These are phyloP conservation scores for Ophiocordyceps camponoti-saundersi DNA, from an alignment of 2,329 filamentous ascomycete genomes.

Conservation along the genomic window DNA sequence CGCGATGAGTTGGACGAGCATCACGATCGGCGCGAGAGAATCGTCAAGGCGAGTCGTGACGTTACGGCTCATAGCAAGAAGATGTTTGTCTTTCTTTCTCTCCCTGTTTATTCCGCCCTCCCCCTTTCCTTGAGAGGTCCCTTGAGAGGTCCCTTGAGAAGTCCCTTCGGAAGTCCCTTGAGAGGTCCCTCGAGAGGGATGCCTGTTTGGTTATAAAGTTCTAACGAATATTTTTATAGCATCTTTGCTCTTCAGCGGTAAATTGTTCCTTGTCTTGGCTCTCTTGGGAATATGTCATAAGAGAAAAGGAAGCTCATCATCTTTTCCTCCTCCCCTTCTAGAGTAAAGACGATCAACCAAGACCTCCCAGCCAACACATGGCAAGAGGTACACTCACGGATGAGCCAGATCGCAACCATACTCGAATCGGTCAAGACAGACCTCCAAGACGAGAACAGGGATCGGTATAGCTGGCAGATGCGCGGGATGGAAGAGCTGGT, in stretches of 20 bases:
- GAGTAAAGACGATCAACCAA: constrained; percentile 34
- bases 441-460: constrained; percentile 59
- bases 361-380: constrained; percentile 51
- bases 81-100: constrained; percentile 42
- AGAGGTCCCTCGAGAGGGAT: too few species aligned
- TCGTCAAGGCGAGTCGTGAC: constrained; percentile 82
- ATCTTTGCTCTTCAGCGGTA: constrained; percentile 24
- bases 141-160: too few species aligned
- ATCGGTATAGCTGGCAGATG: constrained; percentile 67
- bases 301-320: constrained; percentile 27
- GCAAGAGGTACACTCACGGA: constrained; percentile 52
- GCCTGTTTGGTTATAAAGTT: too few species aligned
- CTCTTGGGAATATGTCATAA: too few species aligned
- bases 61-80: constrained; percentile 94
- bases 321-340: background rate
- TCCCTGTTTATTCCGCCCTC: too few species aligned
- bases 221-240: constrained; percentile 6
- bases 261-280: background rate
- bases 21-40: constrained; percentile 76
- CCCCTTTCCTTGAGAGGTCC: too few species aligned
- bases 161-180: too few species aligned
- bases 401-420: constrained; percentile 52
- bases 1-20: constrained; percentile 83
- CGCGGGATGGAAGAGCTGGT: constrained; percentile 88
- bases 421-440: constrained; percentile 55